These are phyloP conservation scores for Phialophora tarda DNA, from an alignment of 2,329 filamentous ascomycete species.

Conservation along the genomic window DNA sequence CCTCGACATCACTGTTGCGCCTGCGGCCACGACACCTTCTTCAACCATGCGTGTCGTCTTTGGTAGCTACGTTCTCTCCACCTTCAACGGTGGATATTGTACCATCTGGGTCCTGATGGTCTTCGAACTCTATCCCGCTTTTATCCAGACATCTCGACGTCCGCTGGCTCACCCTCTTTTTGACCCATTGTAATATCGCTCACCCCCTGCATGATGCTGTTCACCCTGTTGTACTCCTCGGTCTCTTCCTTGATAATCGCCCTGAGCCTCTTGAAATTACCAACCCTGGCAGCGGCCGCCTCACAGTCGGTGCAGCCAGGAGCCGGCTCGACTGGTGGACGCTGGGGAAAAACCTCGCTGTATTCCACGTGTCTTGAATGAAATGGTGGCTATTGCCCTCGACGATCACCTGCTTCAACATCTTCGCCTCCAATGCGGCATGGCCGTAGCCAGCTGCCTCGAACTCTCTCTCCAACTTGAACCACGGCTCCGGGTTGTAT, in stretches of 20 bases:
- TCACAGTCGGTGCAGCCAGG: too few species aligned
- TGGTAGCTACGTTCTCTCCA: background rate
- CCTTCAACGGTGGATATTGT: background rate
- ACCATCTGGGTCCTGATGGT: background rate
- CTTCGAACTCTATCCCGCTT: background rate
- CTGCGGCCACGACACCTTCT: background rate
- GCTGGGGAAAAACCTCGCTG: background rate
- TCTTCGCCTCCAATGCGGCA: background rate
- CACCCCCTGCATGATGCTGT: too few species aligned
- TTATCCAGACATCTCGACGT: conserved; percentile 1
- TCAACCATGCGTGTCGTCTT: background rate
- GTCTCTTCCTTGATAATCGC: too few species aligned
- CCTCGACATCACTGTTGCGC: background rate
- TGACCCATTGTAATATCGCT: too few species aligned
- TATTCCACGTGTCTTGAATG: background rate
- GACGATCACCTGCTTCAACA: background rate
- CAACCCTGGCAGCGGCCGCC: background rate
- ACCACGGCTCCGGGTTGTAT: background rate
- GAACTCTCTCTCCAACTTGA: background rate
- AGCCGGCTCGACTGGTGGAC: background rate
- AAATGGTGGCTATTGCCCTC: background rate
- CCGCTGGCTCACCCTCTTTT: background rate
- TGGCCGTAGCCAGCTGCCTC: background rate
- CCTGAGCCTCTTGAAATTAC: too few species aligned
- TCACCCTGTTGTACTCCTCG: too few species aligned